Percentiles rank a stretch among this genome's conserved stretches.
Evolutionary conservation across 2,329 filamentous ascomycete species (phyloP).

Genomic region (Purpureocillium lavendulum): DNA sequence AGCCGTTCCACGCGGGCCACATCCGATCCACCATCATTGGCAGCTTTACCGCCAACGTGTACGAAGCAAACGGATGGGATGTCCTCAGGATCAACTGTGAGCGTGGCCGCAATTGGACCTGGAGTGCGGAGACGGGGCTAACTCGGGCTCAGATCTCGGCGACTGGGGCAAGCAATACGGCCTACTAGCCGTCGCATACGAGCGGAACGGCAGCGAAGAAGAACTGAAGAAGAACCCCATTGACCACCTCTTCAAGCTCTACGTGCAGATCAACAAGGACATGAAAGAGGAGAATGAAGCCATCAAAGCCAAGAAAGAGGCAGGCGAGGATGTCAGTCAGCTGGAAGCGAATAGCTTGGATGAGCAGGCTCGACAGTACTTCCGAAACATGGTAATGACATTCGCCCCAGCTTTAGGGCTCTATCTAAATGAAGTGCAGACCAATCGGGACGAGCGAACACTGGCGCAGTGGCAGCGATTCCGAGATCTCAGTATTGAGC

Average conservation of each 20-base stretch:
- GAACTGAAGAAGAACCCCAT: conserved; percentile 65
- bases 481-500: conserved; percentile 57
- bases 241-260: conserved; percentile 74
- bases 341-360: conserved; percentile 53
- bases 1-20: conserved; percentile 75
- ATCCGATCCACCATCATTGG: conserved; percentile 73
- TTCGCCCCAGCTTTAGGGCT: background rate
- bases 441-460: conserved; percentile 54
- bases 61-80: conserved; percentile 64
- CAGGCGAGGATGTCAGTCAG: conserved; percentile 38
- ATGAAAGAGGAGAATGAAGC: conserved; percentile 58
- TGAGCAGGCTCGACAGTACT: conserved; percentile 66
- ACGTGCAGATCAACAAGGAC: conserved; percentile 67
- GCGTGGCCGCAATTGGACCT: conserved; percentile 4
- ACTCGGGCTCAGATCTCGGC: conserved; percentile 46
- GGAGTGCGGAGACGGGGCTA: background rate
- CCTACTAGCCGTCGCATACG: conserved; percentile 65
- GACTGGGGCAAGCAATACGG: conserved; percentile 77
- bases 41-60: conserved; percentile 66
- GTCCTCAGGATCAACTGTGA: conserved; percentile 58
- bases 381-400: conserved; percentile 50
- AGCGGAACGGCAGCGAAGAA: conserved; percentile 67
- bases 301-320: conserved; percentile 48
- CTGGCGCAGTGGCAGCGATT: conserved; percentile 57
- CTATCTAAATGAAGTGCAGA: conserved; percentile 18